Evolutionary conservation across 2,329 filamentous ascomycete species (phyloP).

Genomic region (Colletotrichum cordylinicola): DNA sequence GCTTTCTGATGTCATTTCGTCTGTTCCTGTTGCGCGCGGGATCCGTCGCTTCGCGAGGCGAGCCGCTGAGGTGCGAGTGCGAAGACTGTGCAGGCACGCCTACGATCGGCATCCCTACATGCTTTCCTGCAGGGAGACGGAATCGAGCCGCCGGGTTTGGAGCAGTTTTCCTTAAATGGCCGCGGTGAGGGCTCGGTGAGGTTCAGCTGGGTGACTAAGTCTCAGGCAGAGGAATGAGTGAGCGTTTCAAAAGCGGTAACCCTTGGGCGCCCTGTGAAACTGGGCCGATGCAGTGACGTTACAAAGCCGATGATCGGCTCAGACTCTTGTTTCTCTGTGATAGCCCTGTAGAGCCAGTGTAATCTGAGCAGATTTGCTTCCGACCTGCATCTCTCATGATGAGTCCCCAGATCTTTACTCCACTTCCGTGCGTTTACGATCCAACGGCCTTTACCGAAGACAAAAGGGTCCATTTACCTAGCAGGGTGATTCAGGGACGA

Average conservation of each 20-base stretch:
- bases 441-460: background rate
- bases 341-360: background rate
- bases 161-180: background rate
- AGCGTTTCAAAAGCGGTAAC: background rate
- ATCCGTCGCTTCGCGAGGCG: background rate
- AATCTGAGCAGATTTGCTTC: background rate
- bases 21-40: background rate
- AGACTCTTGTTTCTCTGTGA: background rate
- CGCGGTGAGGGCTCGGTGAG: background rate
- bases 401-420: background rate
- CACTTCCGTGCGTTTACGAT: background rate
- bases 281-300: background rate
- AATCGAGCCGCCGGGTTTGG: background rate
- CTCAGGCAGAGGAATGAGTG: background rate
- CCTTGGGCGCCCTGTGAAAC: background rate
- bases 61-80: background rate
- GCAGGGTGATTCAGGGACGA: background rate
- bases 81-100: background rate
- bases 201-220: background rate
- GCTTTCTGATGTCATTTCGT: constrained; percentile 4
- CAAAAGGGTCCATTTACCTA: background rate
- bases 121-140: background rate
- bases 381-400: background rate
- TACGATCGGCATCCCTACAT: background rate
- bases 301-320: background rate